Base-by-base conservation (phyloP, 2,329 filamentous ascomycete species). In the Didymella lethalis region DNA sequence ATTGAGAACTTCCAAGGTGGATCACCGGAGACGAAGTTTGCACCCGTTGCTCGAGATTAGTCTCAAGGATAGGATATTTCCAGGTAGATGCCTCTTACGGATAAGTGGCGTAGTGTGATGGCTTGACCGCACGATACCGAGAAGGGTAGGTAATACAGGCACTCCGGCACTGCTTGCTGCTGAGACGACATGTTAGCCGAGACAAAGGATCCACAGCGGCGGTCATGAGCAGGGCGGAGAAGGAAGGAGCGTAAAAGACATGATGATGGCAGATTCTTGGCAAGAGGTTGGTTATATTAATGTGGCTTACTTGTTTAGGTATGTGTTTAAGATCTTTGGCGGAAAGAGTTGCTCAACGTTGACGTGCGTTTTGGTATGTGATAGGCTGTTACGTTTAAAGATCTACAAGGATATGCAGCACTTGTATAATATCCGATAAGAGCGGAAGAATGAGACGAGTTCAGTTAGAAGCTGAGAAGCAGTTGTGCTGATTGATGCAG, bases 11-110 rank as follows among this genome's bases (percentile, higher is more conserved):
- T 40, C 60, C 40, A 31, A 49, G 26, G 54, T 51, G 57, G 57
- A 46, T 56, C 43, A 61, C 61, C 41, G 57, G 61, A 36, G 48
- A 47, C 49, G 57, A 61, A 45, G 59, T 62, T 58, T 64, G 57
- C 65, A 74, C 71, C 73, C 75, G 69, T 72, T 70, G 62, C 64
- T 70, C 64, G 59, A 58, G 70, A 70, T 63, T 70, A 73, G 66
- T 49, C 53, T 61, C 46, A 38, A 47, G 38, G 55, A 52, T 43
- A 55, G 48, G 34, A 34, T 46, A 51, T 56, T 56, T 63, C 64
- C 57, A 68, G 64, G 60, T 65, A 58, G 54, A 64, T 53, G 53
- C 47, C 43, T 51, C 60, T 54, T 64, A 55, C 61, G 50, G 57
- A 57, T 51, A 53, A 46, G 62, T 62, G 63, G 64, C 62, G 69